Evolutionary conservation across 2,329 filamentous ascomycete genomes (phyloP).

Genomic region (Colletotrichum euphorbiae): DNA sequence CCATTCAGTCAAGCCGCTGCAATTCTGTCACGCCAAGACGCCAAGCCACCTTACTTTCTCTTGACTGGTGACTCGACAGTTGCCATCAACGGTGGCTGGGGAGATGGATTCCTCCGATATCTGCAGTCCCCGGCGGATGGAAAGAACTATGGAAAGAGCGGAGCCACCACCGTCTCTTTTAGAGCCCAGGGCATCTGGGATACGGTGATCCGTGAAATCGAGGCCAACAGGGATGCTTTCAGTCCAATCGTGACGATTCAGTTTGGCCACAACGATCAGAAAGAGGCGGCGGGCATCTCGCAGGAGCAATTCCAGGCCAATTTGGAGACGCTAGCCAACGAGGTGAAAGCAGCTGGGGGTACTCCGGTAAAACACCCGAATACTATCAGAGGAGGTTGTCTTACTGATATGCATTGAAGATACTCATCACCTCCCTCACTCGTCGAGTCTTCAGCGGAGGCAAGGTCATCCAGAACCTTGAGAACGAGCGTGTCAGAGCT

Average conservation of each 20-base stretch:
- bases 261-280: conserved; percentile 75
- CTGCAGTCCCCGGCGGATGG: conserved; percentile 62
- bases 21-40: conserved; percentile 2
- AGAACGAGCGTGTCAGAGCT: conserved; percentile 58
- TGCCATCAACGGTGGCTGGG: conserved; percentile 64
- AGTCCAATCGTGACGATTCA: conserved; percentile 49
- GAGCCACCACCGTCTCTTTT: conserved; percentile 68
- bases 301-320: conserved; percentile 63
- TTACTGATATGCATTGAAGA: conserved; percentile 51
- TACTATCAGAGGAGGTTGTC: not conserved
- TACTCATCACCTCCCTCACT: conserved; percentile 62
- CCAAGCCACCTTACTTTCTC: conserved; percentile 57
- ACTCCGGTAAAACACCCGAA: conserved; percentile 50
- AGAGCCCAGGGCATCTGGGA: conserved; percentile 64
- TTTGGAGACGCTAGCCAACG: conserved; percentile 58
- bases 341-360: conserved; percentile 57
- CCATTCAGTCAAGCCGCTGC: not conserved
- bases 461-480: conserved; percentile 60
- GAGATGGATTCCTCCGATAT: conserved; percentile 67
- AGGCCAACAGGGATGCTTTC: conserved; percentile 49
- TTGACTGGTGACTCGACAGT: conserved; percentile 64
- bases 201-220: conserved; percentile 57
- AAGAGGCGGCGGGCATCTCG: conserved; percentile 58
- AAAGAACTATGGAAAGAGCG: conserved; percentile 67
- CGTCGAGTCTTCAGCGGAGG: conserved; percentile 61